phyloP scores from a whole-genome alignment of 306 rosid species.

The Vigna radiata region DNA sequence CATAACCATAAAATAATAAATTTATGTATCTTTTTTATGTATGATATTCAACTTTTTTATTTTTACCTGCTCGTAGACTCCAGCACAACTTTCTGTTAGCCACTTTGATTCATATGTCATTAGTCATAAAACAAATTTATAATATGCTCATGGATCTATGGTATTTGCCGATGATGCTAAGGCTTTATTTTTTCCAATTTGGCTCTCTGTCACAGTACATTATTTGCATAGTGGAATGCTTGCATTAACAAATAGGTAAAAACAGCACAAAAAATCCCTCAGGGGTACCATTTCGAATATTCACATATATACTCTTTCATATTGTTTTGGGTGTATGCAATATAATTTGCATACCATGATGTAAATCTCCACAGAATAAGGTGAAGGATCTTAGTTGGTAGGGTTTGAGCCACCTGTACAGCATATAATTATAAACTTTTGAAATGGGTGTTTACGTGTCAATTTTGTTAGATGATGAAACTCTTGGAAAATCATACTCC shows the following conservation, averaged over 20 bases:
- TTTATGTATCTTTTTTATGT: too few relatives aligned
- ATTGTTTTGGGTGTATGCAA: neutral
- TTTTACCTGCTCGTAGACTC: too few relatives aligned
- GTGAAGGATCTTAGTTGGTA: slow-evolving; percentile 1
- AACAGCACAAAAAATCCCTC: neutral
- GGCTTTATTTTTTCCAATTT: slow-evolving; percentile 24
- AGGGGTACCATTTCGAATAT: slow-evolving; percentile 35
- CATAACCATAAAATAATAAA: too few relatives aligned
- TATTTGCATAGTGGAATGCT: slow-evolving; percentile 48
- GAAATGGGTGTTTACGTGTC: slow-evolving; percentile 39
- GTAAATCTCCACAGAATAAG: slow-evolving; percentile 22
- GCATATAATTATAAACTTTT: slow-evolving; percentile 37
- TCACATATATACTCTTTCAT: neutral
- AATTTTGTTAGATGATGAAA: slow-evolving; percentile 9
- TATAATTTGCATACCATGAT: slow-evolving; percentile 22
- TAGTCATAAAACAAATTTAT: slow-evolving; percentile 1
- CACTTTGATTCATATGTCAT: slow-evolving; percentile 20
- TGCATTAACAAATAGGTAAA: neutral
- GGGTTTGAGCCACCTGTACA: slow-evolving; percentile 40
- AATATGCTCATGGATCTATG: slow-evolving; percentile 31
- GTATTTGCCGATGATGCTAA: slow-evolving; percentile 26
- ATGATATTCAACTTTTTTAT: too few relatives aligned
- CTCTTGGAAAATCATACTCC: neutral
- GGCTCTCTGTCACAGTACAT: slow-evolving; percentile 36
- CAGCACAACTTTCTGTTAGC: slow-evolving; percentile 22